Conservation (phyloP, 2,329 filamentous ascomycete genomes). For the Monosporascus sp. region DNA sequence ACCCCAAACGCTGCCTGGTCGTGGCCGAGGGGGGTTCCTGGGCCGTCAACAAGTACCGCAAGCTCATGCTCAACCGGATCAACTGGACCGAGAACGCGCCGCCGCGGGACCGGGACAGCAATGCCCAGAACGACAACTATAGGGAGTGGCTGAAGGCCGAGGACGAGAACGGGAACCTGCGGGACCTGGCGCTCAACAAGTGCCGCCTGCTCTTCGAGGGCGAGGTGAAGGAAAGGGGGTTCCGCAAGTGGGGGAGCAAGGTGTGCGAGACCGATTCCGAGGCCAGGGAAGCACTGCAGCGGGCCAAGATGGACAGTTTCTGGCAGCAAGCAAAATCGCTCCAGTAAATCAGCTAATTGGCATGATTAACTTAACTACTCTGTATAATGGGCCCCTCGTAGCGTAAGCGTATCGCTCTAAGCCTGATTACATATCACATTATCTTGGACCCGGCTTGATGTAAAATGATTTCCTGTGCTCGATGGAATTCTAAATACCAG, state of each 20-base stretch:
- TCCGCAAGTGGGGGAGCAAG: constrained; percentile 82
- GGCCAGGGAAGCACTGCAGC: constrained; percentile 71
- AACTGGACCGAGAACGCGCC: constrained; percentile 89
- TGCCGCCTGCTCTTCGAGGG: constrained; percentile 88
- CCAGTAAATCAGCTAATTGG: constrained; percentile 4
- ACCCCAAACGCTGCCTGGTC: constrained; percentile 82
- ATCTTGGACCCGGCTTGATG: no score
- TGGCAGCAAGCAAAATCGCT: constrained; percentile 80
- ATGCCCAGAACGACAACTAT: constrained; percentile 47
- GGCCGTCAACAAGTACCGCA: constrained; percentile 79
- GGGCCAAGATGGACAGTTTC: constrained; percentile 90
- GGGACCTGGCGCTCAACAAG: constrained; percentile 75
- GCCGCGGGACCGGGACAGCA: constrained; percentile 56
- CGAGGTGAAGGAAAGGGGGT: constrained; percentile 71
- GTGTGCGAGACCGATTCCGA: constrained; percentile 91
- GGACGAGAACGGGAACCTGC: constrained; percentile 70
- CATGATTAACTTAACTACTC: no score
- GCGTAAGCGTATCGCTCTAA: no score
- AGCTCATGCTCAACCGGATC: constrained; percentile 88
- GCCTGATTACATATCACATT: no score
- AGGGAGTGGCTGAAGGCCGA: constrained; percentile 75
- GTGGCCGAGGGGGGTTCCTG: constrained; percentile 87
- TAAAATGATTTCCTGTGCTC: no score
- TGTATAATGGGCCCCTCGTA: no score
- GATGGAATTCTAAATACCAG: no score